Evolutionary conservation across 23 red algal genomes (phyloP), one percentile per base, ranked within the genome.

Genomic region (Chondrus crispus): DNA sequence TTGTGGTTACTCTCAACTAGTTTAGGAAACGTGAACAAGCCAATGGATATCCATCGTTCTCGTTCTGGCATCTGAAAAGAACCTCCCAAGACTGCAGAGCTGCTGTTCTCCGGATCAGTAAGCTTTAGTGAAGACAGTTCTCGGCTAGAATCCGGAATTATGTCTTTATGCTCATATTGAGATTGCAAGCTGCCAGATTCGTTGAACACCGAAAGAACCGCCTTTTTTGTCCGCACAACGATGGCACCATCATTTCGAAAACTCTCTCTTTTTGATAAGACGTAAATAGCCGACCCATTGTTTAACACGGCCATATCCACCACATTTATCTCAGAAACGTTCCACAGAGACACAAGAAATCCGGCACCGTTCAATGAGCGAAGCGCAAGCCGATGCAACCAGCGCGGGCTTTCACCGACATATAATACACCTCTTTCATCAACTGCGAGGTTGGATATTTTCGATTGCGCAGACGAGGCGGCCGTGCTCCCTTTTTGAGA

Each of bases 251-350:
- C 22, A 68, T 87, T 74, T 55, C 84, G 84, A 53, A 75, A 30
- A 10, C 10, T 47, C 43, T 87, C 45, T 3, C 63, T 35, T n/a
- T 74, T 30, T 5, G 66, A 63, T 2, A 87, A 66, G 3, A 48
- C 84, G 74, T 74, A 87, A 24, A 87, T 32, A 6, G 41, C 19
- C 7, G 60, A 73, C 19, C 84, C 84, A 58, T 87, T 87, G 36
- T 46, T 30, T 20, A 87, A 51, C 24, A 87, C 66, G 62, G 64
- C 47, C 84, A 87, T 74, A 71, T 62, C 62, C 26, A 28, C 22
- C 26, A 87, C 46, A 18, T 87, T 40, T 47, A 54, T 3, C 33
- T 62, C 39, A 33, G 84, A 37, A 36, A 71, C 43, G 22, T 62
- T 71, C 84, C 84, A 87, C 19, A 87, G 7, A 29, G 71, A 57